Evolutionary conservation across 2,329 filamentous ascomycete genomes (phyloP).

Genomic region (Trichophyton schoenleinii): DNA sequence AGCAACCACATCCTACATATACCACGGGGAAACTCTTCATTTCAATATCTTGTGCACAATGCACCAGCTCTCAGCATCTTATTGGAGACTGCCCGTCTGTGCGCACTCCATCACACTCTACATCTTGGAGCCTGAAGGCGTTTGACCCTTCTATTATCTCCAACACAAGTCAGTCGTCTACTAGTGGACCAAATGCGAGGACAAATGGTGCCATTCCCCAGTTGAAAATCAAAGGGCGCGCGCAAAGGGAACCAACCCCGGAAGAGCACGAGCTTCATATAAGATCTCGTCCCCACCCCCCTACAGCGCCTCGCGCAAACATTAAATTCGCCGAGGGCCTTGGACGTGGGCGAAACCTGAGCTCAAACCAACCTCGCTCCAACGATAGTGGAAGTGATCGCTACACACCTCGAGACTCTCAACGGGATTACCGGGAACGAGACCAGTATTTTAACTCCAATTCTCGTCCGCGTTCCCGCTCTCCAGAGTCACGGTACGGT

Average conservation of each 20-base stretch:
- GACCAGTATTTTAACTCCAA: conserved; percentile 16
- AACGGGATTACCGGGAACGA: conserved; percentile 18
- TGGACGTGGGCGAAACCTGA: conserved; percentile 19
- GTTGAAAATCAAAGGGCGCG: conserved; percentile 28
- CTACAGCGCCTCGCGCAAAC: conserved; percentile 20
- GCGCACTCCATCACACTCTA: conserved; percentile 18
- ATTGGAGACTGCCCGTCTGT: conserved; percentile 33
- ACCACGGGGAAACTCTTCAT: conserved; percentile 24
- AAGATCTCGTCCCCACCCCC: conserved; percentile 18
- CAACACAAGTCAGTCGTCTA: conserved; percentile 25
- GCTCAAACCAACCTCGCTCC: conserved; percentile 11
- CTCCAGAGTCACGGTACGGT: conserved; percentile 18
- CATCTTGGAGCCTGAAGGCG: conserved; percentile 29
- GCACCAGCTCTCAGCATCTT: conserved; percentile 32
- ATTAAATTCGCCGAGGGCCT: conserved; percentile 26
- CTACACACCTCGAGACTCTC: conserved; percentile 10
- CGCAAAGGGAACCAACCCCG: conserved; percentile 19
- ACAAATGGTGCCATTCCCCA: conserved; percentile 17
- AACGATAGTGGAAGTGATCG: conserved; percentile 7
- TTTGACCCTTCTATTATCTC: conserved; percentile 27
- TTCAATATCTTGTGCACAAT: conserved; percentile 34
- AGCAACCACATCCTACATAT: conserved; percentile 21
- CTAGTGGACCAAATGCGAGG: conserved; percentile 9
- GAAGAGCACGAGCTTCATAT: conserved; percentile 27
- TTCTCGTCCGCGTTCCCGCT: conserved; percentile 23